Evolutionary conservation across 2,329 filamentous ascomycete species (phyloP), one percentile per base, ranked within the genome.

Genomic region (Raffaelea ambrosiae): DNA sequence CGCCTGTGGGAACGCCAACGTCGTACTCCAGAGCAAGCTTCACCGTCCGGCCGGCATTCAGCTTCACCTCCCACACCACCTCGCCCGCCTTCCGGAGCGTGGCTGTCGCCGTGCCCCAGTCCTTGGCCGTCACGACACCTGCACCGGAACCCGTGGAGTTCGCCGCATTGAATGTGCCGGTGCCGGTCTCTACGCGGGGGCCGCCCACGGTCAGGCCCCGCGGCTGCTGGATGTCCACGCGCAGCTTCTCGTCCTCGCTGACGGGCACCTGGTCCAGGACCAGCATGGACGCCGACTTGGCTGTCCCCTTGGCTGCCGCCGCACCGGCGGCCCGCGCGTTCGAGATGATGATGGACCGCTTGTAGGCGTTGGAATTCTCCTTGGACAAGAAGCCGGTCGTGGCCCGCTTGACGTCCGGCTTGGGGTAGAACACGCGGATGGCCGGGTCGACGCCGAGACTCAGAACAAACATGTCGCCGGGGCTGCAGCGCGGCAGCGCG

Each of bases 221-320:
- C 1, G 80, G 79, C 18, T 62, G 59, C 16, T 70, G 53, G 29
- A 82, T 57, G 2, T 73, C 70, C 9, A 83, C 69, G 4, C 66
- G 65, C 5, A 83, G 62, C 38, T 70, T 65, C 58, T 81, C 78
- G 47, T 83, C 78, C 58, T 82, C 72, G 20, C 72, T 77, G n/a
- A 82, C 66, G 3, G 79, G 80, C 2, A 82, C 65, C 61, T 83
- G 79, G 52, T 84, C 80, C 3, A 78, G 58, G 22, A 83, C 72
- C 1, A 73, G 63, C 2, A 83, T 38, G 1, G 67, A 67, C 14
- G 75, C 66, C 0, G 68, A 57, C 52, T 66, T 66, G 16, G 8
- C 8, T n/a, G n/a, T n/a, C n/a, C n/a, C n/a, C n/a, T n/a, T n/a
- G n/a, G n/a, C n/a, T n/a, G n/a, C n/a, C n/a, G n/a, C n/a, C n/a